Evolutionary conservation across 73 alveolate species (phyloP).

Genomic region (Effrenium voratum): DNA sequence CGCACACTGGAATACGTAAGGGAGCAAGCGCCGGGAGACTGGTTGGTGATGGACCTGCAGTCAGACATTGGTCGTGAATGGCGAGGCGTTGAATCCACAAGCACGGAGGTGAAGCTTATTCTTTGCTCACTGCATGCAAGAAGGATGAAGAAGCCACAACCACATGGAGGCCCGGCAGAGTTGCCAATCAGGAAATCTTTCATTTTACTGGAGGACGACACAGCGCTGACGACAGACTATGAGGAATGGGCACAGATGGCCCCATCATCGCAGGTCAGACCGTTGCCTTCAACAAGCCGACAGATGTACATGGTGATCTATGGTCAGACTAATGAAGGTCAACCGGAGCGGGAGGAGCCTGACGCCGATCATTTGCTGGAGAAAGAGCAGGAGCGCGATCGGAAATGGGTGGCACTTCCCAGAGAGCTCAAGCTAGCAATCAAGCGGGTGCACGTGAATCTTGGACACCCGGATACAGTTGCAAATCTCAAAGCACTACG

Average conservation of each 20-base stretch:
- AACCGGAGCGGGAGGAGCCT: too few species aligned
- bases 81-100: background rate
- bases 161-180: background rate
- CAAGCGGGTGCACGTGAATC: background rate
- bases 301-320: background rate
- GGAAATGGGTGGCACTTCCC: slow-evolving; percentile 19
- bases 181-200: background rate
- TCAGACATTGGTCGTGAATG: background rate
- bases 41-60: background rate
- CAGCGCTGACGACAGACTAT: background rate
- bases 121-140: background rate
- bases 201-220: background rate
- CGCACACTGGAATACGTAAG: background rate
- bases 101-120: background rate
- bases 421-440: slow-evolving; percentile 25
- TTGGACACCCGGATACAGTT: too few species aligned
- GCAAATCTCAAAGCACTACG: too few species aligned
- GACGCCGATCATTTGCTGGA: too few species aligned
- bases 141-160: background rate
- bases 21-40: background rate
- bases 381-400: too few species aligned
- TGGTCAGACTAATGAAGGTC: background rate
- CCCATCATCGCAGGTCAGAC: background rate
- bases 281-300: background rate
- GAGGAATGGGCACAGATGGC: background rate